Evolutionary conservation across 164 flowering plant species (phyloP).

Genomic region (Cinnamomum micranthum): DNA sequence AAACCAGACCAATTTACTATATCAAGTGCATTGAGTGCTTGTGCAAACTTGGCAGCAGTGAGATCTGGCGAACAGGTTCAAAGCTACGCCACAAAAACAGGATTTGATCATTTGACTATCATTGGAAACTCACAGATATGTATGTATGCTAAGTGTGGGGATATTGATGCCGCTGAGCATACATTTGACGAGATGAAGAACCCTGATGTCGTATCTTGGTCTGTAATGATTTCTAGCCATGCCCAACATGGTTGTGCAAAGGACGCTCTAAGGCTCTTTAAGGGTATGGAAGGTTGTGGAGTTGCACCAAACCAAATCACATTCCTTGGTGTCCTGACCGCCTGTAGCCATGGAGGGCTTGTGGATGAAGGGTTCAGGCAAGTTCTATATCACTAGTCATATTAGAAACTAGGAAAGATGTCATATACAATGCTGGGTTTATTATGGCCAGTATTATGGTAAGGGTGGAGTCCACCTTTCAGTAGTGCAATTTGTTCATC

Average conservation of each 20-base stretch:
- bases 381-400: neutral
- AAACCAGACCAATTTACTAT: conserved; percentile 48
- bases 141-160: conserved; percentile 62
- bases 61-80: conserved; percentile 57
- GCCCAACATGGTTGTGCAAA: conserved; percentile 60
- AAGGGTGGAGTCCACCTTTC: neutral
- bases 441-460: neutral
- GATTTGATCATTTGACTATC: conserved; percentile 24
- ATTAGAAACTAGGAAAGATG: neutral
- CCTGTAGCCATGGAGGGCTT: conserved; percentile 67
- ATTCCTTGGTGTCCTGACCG: conserved; percentile 51
- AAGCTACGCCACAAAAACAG: conserved; percentile 39
- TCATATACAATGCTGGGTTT: neutral
- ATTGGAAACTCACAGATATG: conserved; percentile 48
- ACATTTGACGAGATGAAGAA: conserved; percentile 34
- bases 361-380: conserved; percentile 56
- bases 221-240: conserved; percentile 45
- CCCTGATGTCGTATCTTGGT: conserved; percentile 50
- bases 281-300: conserved; percentile 35
- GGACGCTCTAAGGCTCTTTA: conserved; percentile 42
- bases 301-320: conserved; percentile 46
- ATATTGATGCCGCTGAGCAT: conserved; percentile 39
- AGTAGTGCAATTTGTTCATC: neutral
- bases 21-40: conserved; percentile 45
- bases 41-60: conserved; percentile 42